Evolutionary conservation across 768 basidiomycete genomes (phyloP).

Genomic region (Tricholoma bakamatsutake): DNA sequence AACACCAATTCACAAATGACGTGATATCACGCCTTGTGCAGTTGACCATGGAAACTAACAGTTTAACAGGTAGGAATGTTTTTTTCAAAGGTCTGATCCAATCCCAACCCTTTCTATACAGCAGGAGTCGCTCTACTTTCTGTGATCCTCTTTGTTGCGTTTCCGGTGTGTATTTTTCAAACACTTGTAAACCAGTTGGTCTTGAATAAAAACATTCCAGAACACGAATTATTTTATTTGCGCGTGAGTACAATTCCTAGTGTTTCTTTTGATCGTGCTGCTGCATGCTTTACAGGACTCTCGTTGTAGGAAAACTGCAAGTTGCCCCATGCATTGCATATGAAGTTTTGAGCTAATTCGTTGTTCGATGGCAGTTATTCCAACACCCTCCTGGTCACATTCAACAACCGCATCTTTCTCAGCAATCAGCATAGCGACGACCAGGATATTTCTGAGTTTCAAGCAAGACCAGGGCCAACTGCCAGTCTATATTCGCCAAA

Average conservation of each 20-base stretch:
- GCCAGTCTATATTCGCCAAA: not conserved
- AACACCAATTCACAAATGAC: not conserved
- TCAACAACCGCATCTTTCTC: conserved; percentile 5
- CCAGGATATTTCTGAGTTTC: not conserved
- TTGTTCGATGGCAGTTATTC: not conserved
- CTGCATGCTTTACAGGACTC: not conserved
- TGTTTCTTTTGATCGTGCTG: not conserved
- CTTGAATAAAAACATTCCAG: not conserved
- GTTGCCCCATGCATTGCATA: not conserved
- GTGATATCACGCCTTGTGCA: conserved; percentile 3
- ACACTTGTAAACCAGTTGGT: not conserved
- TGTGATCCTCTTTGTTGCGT: conserved; percentile 9
- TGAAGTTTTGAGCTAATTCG: not conserved
- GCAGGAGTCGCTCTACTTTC: conserved; percentile 1
- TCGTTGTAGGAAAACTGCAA: conserved; percentile 6
- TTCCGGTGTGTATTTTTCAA: not conserved
- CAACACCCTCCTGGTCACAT: conserved; percentile 4
- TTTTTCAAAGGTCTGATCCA: no score
- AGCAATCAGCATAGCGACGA: not conserved
- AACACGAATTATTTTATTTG: conserved; percentile 4
- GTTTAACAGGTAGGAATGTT: conserved; percentile 1
- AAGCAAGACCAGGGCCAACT: not conserved
- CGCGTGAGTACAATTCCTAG: not conserved
- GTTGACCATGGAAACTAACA: conserved; percentile 7
- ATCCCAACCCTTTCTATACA: not conserved